Percentiles rank a stretch among this genome's conserved stretches.
phyloP scores from a whole-genome alignment of 192 early-diverging fungal species.

The Backusella sp. region DNA sequence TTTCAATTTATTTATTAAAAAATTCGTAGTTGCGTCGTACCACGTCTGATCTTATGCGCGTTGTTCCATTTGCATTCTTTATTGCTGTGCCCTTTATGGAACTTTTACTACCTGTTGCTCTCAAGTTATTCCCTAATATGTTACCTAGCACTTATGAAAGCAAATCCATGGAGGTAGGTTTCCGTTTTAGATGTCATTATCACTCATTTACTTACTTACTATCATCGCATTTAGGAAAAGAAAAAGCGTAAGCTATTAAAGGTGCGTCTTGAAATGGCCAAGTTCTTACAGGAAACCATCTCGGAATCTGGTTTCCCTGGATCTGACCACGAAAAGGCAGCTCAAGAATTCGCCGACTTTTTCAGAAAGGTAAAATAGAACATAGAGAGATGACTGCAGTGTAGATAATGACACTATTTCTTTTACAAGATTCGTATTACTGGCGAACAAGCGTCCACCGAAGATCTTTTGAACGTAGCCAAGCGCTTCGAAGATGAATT shows the following conservation, averaged over 20 bases:
- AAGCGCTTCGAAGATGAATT: constrained; percentile 92
- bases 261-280: constrained; percentile 92
- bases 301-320: constrained; percentile 72
- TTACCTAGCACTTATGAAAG: constrained; percentile 94
- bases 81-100: constrained; percentile 94
- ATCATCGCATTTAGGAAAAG: constrained; percentile 67
- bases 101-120: constrained; percentile 85
- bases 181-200: not conserved
- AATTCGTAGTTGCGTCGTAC: constrained; percentile 74
- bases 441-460: constrained; percentile 79
- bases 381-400: no score
- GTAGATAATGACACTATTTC: not conserved
- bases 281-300: constrained; percentile 94
- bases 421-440: constrained; percentile 67
- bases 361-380: constrained; percentile 63
- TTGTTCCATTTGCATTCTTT: constrained; percentile 92
- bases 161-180: constrained; percentile 71
- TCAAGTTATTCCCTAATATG: constrained; percentile 97
- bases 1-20: not conserved
- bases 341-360: constrained; percentile 71
- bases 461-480: constrained; percentile 81
- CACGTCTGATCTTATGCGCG: constrained; percentile 77
- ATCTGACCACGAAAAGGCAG: constrained; percentile 49
- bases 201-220: not conserved
- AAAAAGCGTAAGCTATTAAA: constrained; percentile 91